Evolutionary conservation across 345 rosid species (phyloP).

Genomic region (Firmiana major): DNA sequence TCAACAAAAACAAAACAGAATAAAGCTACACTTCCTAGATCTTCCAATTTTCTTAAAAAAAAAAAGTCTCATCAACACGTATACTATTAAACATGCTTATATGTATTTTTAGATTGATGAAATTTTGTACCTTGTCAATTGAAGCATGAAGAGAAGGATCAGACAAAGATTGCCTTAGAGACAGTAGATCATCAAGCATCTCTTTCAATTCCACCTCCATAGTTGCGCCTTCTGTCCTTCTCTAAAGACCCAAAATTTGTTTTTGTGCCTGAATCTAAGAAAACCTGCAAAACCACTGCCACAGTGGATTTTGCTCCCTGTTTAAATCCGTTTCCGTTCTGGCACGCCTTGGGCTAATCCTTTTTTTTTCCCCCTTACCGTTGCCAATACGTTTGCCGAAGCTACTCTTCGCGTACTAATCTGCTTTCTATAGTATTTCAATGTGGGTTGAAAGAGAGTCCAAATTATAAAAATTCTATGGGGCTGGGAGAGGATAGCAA

Average conservation of each 20-base stretch:
- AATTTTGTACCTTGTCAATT: constrained; percentile 50
- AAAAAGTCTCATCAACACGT: background rate
- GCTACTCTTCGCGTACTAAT: background rate
- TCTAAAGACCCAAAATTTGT: background rate
- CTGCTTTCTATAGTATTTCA: background rate
- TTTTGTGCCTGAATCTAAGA: constrained; percentile 4
- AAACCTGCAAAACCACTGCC: background rate
- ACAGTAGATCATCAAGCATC: constrained; percentile 54
- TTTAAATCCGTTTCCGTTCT: background rate
- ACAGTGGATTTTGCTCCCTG: background rate
- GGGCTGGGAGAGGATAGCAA: background rate
- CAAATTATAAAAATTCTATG: background rate
- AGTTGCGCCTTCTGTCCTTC: constrained; percentile 14
- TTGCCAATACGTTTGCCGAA: background rate
- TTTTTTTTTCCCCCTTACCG: background rate
- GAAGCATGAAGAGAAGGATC: constrained; percentile 51
- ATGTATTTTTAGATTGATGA: constrained; percentile 3
- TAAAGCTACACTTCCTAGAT: background rate
- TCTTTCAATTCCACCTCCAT: constrained; percentile 78
- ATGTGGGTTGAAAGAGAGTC: background rate
- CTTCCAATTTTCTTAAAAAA: background rate
- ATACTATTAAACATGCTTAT: background rate
- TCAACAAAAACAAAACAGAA: background rate
- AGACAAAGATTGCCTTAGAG: constrained; percentile 49
- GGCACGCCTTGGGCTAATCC: background rate